phyloP scores from a whole-genome alignment of 2,329 filamentous ascomycete genomes.

The Fusarium sp. region DNA sequence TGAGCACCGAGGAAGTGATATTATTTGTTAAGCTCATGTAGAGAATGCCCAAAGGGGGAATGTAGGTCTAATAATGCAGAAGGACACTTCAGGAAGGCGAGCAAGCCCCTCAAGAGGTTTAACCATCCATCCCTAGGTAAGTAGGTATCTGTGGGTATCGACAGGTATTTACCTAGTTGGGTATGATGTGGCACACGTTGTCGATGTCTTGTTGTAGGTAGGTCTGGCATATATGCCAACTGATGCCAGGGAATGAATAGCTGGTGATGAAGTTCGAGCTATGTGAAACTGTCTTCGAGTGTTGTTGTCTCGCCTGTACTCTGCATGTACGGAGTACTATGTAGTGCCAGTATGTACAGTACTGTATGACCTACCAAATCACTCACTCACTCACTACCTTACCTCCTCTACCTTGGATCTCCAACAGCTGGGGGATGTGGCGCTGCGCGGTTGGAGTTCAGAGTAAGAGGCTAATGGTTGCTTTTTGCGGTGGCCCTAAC shows the following conservation, averaged over 20 bases:
- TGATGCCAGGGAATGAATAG: background rate
- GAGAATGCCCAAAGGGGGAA: background rate
- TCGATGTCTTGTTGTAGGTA: background rate
- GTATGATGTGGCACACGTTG: background rate
- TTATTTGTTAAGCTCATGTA: background rate
- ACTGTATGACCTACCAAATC: background rate
- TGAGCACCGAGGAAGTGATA: background rate
- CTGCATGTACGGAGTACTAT: background rate
- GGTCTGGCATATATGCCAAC: background rate
- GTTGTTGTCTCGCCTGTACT: background rate
- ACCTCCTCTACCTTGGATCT: background rate
- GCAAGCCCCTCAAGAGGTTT: slow-evolving; percentile 7
- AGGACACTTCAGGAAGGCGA: background rate
- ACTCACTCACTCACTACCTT: background rate
- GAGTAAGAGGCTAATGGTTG: slow-evolving; percentile 23
- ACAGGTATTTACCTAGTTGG: background rate
- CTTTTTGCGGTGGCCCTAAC: slow-evolving; percentile 43
- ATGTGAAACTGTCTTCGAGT: slow-evolving; percentile 4
- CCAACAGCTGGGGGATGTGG: slow-evolving; percentile 13
- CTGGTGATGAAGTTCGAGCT: slow-evolving; percentile 1
- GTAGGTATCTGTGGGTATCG: background rate
- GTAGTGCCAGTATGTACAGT: background rate
- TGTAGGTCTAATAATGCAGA: slow-evolving; percentile 1
- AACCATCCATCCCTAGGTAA: background rate
- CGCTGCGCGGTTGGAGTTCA: slow-evolving; percentile 16